A percentile compares a stretch with the other conserved stretches of the same genome.
These are phyloP conservation scores for Penicillium cinerascens DNA, from an alignment of 495 filamentous ascomycete species.

Conservation along the genomic window DNA sequence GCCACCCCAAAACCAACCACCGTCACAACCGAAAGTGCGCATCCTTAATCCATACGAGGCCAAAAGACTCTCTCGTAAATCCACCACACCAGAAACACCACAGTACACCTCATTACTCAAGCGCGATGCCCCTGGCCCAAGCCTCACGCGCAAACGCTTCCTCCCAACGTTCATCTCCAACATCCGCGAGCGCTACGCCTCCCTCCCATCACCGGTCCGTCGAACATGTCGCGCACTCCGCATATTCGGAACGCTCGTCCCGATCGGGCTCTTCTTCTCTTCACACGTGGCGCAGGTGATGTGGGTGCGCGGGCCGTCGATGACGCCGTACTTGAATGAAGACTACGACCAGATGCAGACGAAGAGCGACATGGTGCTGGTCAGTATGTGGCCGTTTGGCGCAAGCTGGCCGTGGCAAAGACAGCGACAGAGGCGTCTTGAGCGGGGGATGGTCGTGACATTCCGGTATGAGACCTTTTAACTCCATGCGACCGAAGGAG, in stretches of 20 bases:
- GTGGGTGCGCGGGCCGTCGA: constrained; percentile 64
- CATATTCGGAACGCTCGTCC: constrained; percentile 56
- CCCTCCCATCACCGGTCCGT: constrained; percentile 31
- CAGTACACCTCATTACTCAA: background rate
- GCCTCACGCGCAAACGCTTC: constrained; percentile 8
- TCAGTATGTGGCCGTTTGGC: constrained; percentile 44
- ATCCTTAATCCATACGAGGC: constrained; percentile 23
- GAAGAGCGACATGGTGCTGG: constrained; percentile 47
- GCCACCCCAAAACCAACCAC: constrained; percentile 6
- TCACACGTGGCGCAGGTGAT: constrained; percentile 59
- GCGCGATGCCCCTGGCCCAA: constrained; percentile 3
- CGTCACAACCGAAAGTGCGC: constrained; percentile 10
- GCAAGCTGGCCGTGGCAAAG: constrained; percentile 38
- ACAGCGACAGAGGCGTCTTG: constrained; percentile 31
- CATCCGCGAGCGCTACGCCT: constrained; percentile 31
- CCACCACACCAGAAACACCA: background rate
- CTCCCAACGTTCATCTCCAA: constrained; percentile 25
- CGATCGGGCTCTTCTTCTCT: constrained; percentile 62
- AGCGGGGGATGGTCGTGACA: constrained; percentile 53
- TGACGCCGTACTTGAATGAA: constrained; percentile 75
- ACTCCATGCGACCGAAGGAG: background rate
- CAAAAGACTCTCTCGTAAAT: constrained; percentile 9
- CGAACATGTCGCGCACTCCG: constrained; percentile 38
- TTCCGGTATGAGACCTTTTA: constrained; percentile 40
- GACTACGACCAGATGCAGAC: constrained; percentile 55